Evolutionary conservation across 768 basidiomycete genomes (phyloP).

Genomic region (Serendipita sp.): DNA sequence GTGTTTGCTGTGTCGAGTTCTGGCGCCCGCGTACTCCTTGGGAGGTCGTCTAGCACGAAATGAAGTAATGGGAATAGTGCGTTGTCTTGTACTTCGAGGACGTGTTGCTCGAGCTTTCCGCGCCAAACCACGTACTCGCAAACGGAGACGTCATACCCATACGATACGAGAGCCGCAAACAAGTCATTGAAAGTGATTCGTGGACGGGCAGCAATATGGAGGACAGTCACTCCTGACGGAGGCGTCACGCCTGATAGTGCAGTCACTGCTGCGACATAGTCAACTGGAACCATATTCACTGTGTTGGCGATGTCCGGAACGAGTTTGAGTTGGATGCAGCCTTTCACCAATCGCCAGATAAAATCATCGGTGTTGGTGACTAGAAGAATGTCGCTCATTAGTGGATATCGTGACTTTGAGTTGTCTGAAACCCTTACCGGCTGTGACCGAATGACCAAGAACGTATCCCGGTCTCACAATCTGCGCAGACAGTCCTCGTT

Average conservation of each 20-base stretch:
- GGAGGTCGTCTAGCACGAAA: constrained; percentile 93
- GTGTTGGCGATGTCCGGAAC: constrained; percentile 97
- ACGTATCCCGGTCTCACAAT: constrained; percentile 93
- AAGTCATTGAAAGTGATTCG: constrained; percentile 81
- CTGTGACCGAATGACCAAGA: constrained; percentile 78
- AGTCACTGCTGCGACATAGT: constrained; percentile 80
- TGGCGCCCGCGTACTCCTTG: constrained; percentile 89
- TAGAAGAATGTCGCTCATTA: constrained; percentile 21
- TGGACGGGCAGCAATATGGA: constrained; percentile 78
- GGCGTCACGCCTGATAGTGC: constrained; percentile 48
- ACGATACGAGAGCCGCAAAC: constrained; percentile 51
- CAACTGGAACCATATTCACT: constrained; percentile 95
- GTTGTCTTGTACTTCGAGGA: constrained; percentile 87
- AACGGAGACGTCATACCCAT: constrained; percentile 63
- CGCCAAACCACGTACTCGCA: constrained; percentile 92
- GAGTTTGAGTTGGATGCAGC: constrained; percentile 93
- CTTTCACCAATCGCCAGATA: constrained; percentile 95
- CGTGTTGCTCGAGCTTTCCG: constrained; percentile 82
- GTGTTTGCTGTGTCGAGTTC: constrained; percentile 82
- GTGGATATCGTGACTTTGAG: constrained; percentile 5
- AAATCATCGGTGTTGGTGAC: constrained; percentile 99
- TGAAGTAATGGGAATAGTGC: constrained; percentile 94
- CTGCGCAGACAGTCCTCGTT: constrained; percentile 66
- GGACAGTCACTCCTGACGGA: constrained; percentile 32
- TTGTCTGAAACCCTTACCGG: constrained; percentile 39